Base-by-base conservation (phyloP, 1,284 basidiomycete genomes). In the Abortiporus biennis region DNA sequence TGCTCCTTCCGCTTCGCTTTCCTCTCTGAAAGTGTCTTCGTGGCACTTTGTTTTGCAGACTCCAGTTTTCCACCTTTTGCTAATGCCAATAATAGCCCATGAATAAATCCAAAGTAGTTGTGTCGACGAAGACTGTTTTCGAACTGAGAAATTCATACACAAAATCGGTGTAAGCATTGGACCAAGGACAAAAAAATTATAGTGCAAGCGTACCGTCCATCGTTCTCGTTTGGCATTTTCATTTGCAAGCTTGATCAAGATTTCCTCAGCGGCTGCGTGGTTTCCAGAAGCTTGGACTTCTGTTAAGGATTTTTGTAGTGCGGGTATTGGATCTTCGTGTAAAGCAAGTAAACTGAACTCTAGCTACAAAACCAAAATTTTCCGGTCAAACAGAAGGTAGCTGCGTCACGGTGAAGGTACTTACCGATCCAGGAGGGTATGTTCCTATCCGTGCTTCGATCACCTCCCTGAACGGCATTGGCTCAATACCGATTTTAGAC, bases 261-360 rank as follows among this genome's bases (percentile, higher is more conserved):
- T 52, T 39, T 81, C 77, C 13, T 69, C 68, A 38, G 72, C 69
- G 53, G 69, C 63, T 24, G 64, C 50, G 17, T 66, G 65, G 27
- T 71, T 63, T 6, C 74, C 72, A 0, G 62, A 57, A 0, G 61
- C 57, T 49, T 40, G 72, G 49, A 64, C 59, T 68, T 80, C 52
- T 57, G 63, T 49, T 52, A 92, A 60, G 46, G 82, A 76, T 19
- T 67, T 58, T 56, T 81, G 72, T 20, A 93, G 69, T 5, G 63
- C 56, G 15, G 86, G 85, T 15, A 92, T 55, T 15, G 87, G 85
- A 55, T 91, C 88, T 42, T 86, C 80, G 45, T 85, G 80, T 31
- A 96, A 68, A 4, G 89, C 89, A 37, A 94, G 77, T 29, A 96
- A 76, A 63, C 87, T 93, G 71, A 96, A 96, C 62, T 93, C 88